Conservation (phyloP, 164 flowering plant species). For the Tinospora cordifolia region DNA sequence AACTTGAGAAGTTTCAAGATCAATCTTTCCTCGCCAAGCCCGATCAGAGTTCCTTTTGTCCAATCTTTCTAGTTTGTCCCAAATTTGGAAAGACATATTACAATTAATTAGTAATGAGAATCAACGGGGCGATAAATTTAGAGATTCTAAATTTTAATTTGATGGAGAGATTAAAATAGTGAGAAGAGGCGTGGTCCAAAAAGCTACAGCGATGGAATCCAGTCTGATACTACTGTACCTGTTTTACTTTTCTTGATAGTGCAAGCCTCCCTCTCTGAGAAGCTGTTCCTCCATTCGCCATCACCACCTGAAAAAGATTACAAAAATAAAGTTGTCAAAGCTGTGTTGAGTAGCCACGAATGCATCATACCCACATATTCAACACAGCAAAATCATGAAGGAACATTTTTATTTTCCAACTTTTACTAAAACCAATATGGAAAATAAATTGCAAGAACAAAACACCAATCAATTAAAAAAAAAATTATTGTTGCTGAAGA, state of each 20-base stretch:
- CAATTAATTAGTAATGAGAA: not conserved
- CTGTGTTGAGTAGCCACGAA: slow-evolving; percentile 7
- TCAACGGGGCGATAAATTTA: not conserved
- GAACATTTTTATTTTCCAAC: not conserved
- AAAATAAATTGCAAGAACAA: not conserved
- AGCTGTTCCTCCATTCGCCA: slow-evolving; percentile 65
- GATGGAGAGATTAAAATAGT: not conserved
- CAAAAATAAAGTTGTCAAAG: slow-evolving; percentile 13
- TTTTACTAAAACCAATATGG: not conserved
- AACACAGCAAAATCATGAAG: slow-evolving; percentile 9
- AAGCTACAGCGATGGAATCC: not conserved
- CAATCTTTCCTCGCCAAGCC: slow-evolving; percentile 19
- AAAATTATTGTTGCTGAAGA: slow-evolving; percentile 6
- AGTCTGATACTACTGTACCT: slow-evolving; percentile 29
- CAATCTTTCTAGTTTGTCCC: slow-evolving; percentile 50
- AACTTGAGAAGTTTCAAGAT: slow-evolving; percentile 23
- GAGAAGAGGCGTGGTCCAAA: slow-evolving; percentile 11
- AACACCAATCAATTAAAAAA: slow-evolving; percentile 2
- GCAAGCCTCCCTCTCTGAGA: slow-evolving; percentile 69
- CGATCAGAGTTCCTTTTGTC: slow-evolving; percentile 29
- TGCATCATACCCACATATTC: slow-evolving; percentile 14
- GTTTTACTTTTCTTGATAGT: slow-evolving; percentile 76
- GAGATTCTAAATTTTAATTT: slow-evolving; percentile 4
- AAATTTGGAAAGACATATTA: slow-evolving; percentile 5
- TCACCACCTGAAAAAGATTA: slow-evolving; percentile 57